Conservation (phyloP, 495 filamentous ascomycete species). For the Lichina pygmaea region DNA sequence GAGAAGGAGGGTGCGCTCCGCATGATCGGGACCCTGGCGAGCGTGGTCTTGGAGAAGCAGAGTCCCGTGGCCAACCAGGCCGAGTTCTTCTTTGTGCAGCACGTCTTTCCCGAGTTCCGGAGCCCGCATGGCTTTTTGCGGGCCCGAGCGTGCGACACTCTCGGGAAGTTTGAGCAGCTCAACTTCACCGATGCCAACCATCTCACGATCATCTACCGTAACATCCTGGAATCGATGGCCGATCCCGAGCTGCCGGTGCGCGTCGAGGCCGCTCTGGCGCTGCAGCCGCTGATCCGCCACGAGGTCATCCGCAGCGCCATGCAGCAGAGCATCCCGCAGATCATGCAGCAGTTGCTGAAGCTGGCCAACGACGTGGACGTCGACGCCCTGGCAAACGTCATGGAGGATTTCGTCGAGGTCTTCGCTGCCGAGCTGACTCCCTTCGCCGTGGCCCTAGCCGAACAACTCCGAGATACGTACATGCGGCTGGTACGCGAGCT, state of each 20-base stretch:
- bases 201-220: conserved; percentile 79
- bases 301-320: conserved; percentile 79
- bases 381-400: conserved; percentile 88
- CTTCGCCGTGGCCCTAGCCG: conserved; percentile 90
- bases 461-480: conserved; percentile 91
- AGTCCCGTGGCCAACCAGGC: conserved; percentile 93
- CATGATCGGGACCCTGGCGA: conserved; percentile 89
- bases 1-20: conserved; percentile 90
- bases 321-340: conserved; percentile 96
- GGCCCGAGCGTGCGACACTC: conserved; percentile 81
- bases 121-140: conserved; percentile 82
- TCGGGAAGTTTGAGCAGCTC: conserved; percentile 84
- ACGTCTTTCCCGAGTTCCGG: conserved; percentile 94
- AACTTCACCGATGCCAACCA: conserved; percentile 91
- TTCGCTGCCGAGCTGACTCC: conserved; percentile 89
- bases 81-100: conserved; percentile 95
- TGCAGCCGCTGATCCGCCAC: conserved; percentile 87
- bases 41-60: conserved; percentile 90
- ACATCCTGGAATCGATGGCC: conserved; percentile 92
- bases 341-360: conserved; percentile 96
- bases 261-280: conserved; percentile 77
- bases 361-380: conserved; percentile 89
- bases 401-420: conserved; percentile 98
- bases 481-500: conserved; percentile 80
- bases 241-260: conserved; percentile 74